Conservation (phyloP, 1,284 basidiomycete genomes). For the Naganishia sp. region DNA sequence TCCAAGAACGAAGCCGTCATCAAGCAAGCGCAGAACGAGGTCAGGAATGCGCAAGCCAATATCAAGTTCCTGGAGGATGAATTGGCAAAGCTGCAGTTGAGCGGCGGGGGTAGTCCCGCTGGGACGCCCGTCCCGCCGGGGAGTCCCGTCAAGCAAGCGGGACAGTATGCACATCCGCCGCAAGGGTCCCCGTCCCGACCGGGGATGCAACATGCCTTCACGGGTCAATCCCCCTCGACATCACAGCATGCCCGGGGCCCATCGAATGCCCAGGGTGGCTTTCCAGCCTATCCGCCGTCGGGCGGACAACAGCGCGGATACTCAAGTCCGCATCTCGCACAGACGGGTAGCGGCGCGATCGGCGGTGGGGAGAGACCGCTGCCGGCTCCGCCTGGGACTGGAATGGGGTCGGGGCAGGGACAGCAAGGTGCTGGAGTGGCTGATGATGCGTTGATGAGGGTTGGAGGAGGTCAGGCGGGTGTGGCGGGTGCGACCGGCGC, state of each 20-base stretch:
- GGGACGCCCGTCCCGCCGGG: slow-evolving; percentile 19
- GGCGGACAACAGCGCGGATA: slow-evolving; percentile 19
- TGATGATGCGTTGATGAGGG: slow-evolving; percentile 17
- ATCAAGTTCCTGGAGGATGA: slow-evolving; percentile 54
- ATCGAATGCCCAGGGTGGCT: slow-evolving; percentile 6
- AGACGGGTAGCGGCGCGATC: slow-evolving; percentile 10
- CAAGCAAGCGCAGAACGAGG: slow-evolving; percentile 54
- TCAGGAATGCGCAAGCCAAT: slow-evolving; percentile 50
- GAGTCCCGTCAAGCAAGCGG: slow-evolving; percentile 15
- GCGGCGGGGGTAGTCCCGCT: slow-evolving; percentile 2
- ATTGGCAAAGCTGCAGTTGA: slow-evolving; percentile 48
- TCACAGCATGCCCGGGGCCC: slow-evolving; percentile 10
- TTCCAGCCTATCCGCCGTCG: slow-evolving; percentile 9
- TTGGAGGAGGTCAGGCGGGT: slow-evolving; percentile 24
- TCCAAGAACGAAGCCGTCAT: slow-evolving; percentile 53
- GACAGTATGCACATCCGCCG: slow-evolving; percentile 8
- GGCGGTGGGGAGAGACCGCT: slow-evolving; percentile 42
- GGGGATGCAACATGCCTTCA: slow-evolving; percentile 26
- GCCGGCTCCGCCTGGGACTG: slow-evolving; percentile 38
- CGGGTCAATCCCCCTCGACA: slow-evolving; percentile 11
- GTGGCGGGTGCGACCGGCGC: slow-evolving; percentile 27
- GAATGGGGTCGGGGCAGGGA: not conserved
- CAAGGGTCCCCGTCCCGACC: slow-evolving; percentile 18
- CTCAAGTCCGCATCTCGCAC: slow-evolving; percentile 29
- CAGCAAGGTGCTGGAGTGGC: not conserved